These are phyloP conservation scores for Neurospora discreta DNA, from an alignment of 495 filamentous ascomycete species.

Conservation along the genomic window DNA sequence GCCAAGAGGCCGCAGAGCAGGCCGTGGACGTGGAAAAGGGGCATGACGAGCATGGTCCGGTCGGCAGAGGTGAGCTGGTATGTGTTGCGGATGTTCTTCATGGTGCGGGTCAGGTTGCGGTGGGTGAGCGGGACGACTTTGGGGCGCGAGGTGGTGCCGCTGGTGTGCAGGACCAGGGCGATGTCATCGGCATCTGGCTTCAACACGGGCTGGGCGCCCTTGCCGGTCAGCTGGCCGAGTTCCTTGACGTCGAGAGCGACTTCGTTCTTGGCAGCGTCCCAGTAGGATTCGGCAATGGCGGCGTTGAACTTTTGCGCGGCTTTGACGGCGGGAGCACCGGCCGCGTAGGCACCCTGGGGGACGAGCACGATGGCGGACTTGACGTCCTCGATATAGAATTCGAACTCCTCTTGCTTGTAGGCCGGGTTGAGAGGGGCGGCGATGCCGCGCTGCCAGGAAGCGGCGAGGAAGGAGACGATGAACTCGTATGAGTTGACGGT, in stretches of 20 bases:
- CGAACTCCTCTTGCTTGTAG: conserved; percentile 79
- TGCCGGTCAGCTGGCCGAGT: conserved; percentile 50
- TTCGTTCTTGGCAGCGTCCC: conserved; percentile 46
- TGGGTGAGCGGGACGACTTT: conserved; percentile 78
- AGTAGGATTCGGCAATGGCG: conserved; percentile 72
- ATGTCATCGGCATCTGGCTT: conserved; percentile 51
- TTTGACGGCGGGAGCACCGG: conserved; percentile 54
- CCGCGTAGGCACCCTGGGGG: conserved; percentile 51
- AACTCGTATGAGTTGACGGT: conserved; percentile 73
- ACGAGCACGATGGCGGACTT: conserved; percentile 64
- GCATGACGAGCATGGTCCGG: conserved; percentile 82
- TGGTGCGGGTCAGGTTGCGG: conserved; percentile 57
- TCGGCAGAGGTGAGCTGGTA: conserved; percentile 57
- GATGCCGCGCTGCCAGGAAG: conserved; percentile 64
- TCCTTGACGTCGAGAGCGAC: conserved; percentile 69
- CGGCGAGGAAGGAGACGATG: conserved; percentile 68
- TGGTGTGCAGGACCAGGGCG: conserved; percentile 61
- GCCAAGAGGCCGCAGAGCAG: conserved; percentile 69
- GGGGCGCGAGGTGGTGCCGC: conserved; percentile 71
- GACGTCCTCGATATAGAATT: conserved; percentile 81
- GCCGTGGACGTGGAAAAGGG: conserved; percentile 81
- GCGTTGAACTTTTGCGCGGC: conserved; percentile 65
- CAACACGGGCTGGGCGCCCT: conserved; percentile 35
- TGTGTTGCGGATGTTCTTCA: conserved; percentile 59
- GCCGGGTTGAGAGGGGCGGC: conserved; percentile 73